Percentiles rank a stretch among this genome's conserved stretches.
Conservation (phyloP, 371 early-diverging fungal genomes). For the Furculomyces boomerangus region DNA sequence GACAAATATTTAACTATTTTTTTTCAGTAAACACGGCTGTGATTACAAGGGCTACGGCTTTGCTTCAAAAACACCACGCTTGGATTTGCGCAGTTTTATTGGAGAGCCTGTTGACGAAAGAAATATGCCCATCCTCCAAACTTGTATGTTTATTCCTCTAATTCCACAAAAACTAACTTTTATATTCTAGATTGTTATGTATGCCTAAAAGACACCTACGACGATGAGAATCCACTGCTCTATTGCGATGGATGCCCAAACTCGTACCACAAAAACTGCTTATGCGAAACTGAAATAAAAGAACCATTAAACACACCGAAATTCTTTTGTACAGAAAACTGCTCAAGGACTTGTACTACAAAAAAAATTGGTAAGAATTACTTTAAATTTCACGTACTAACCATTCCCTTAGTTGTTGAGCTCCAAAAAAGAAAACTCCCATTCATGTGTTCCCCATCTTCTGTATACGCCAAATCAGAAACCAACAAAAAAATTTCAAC, state of each 20-base stretch:
- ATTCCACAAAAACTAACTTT: not conserved
- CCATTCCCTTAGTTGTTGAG: constrained; percentile 8
- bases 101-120: constrained; percentile 58
- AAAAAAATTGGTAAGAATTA: constrained; percentile 43
- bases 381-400: not conserved
- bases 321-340: constrained; percentile 17
- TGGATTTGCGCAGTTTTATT: constrained; percentile 57
- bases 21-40: constrained; percentile 66
- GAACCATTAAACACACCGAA: constrained; percentile 17
- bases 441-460: constrained; percentile 21
- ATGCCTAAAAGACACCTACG: constrained; percentile 55
- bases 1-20: constrained; percentile 1
- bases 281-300: constrained; percentile 14
- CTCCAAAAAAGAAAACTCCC: constrained; percentile 23
- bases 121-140: constrained; percentile 70
- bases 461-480: not conserved
- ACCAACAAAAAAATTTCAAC: not conserved
- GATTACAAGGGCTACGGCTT: constrained; percentile 89
- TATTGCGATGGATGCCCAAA: constrained; percentile 76
- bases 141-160: constrained; percentile 16
- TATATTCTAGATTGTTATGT: constrained; percentile 32
- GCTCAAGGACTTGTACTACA: constrained; percentile 52
- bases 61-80: constrained; percentile 67
- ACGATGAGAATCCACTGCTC: constrained; percentile 41
- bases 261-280: constrained; percentile 61